Evolutionary conservation across 176 grass and related monocot species (phyloP).

Genomic region (Juncus effusus): DNA sequence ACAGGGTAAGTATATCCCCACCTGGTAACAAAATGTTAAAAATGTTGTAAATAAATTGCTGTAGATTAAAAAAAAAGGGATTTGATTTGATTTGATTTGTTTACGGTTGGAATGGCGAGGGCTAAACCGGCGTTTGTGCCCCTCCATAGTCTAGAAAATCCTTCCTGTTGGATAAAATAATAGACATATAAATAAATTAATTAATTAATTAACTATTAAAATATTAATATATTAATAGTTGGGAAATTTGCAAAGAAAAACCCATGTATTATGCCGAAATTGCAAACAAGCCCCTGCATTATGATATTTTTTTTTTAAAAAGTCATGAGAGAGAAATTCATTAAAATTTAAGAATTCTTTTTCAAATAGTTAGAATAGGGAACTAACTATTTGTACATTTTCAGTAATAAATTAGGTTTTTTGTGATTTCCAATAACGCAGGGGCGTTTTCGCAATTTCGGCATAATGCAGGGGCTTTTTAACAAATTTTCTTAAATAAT

Average conservation of each 20-base stretch:
- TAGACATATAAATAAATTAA: background rate
- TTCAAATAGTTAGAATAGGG: too few species aligned
- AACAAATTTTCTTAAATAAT: too few species aligned
- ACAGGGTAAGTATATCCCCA: slow-evolving; percentile 97
- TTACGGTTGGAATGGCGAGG: slow-evolving; percentile 88
- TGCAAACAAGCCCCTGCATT: background rate
- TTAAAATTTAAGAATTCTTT: background rate
- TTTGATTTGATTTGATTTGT: background rate
- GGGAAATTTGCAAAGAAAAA: too few species aligned
- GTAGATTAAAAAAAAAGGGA: slow-evolving; percentile 2
- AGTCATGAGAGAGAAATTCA: background rate
- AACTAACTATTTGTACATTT: too few species aligned
- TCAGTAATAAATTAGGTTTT: too few species aligned
- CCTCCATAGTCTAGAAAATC: slow-evolving; percentile 83
- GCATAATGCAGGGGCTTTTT: too few species aligned
- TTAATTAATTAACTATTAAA: background rate
- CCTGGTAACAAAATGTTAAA: slow-evolving; percentile 46
- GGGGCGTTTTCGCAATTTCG: background rate
- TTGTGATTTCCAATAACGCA: too few species aligned
- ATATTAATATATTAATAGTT: too few species aligned
- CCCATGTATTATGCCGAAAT: too few species aligned
- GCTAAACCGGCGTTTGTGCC: slow-evolving; percentile 94
- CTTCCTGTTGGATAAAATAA: slow-evolving; percentile 57
- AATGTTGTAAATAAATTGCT: background rate
- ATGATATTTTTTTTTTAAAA: background rate